A percentile compares a stretch with the other conserved stretches of the same genome.
Evolutionary conservation across 768 basidiomycete genomes (phyloP).

Genomic region (Phylloporus sp.): DNA sequence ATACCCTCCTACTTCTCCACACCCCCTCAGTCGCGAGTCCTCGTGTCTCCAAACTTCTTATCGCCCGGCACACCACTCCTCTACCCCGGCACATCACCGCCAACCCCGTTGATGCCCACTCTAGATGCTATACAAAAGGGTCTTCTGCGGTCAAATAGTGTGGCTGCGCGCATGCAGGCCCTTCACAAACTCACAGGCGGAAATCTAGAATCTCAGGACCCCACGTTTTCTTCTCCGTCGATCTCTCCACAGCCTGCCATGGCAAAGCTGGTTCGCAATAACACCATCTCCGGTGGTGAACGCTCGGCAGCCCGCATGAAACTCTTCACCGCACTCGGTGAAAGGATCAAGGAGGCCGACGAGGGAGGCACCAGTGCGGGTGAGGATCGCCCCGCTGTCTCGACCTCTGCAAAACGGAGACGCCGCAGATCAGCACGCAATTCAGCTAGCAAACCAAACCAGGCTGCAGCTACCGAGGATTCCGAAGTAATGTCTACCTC

Average conservation of each 20-base stretch:
- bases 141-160: slow-evolving; percentile 87
- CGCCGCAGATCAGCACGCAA: slow-evolving; percentile 51
- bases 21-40: slow-evolving; percentile 38
- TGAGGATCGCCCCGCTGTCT: slow-evolving; percentile 47
- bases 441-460: slow-evolving; percentile 36
- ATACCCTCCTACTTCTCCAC: slow-evolving; percentile 54
- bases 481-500: slow-evolving; percentile 38
- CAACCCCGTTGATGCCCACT: slow-evolving; percentile 61
- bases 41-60: slow-evolving; percentile 45
- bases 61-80: slow-evolving; percentile 53
- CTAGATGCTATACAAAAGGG: slow-evolving; percentile 76
- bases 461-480: slow-evolving; percentile 45
- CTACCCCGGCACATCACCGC: slow-evolving; percentile 65
- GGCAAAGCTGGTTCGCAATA: slow-evolving; percentile 58
- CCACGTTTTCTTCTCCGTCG: slow-evolving; percentile 46
- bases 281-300: slow-evolving; percentile 81
- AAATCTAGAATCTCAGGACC: slow-evolving; percentile 55
- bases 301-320: slow-evolving; percentile 67
- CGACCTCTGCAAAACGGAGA: slow-evolving; percentile 48
- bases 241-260: slow-evolving; percentile 46
- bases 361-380: slow-evolving; percentile 57
- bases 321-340: slow-evolving; percentile 61
- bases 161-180: slow-evolving; percentile 73
- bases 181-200: slow-evolving; percentile 83
- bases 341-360: slow-evolving; percentile 57